Evolutionary conservation across 2,329 filamentous ascomycete genomes (phyloP).

Genomic region (Alternaria triticina): DNA sequence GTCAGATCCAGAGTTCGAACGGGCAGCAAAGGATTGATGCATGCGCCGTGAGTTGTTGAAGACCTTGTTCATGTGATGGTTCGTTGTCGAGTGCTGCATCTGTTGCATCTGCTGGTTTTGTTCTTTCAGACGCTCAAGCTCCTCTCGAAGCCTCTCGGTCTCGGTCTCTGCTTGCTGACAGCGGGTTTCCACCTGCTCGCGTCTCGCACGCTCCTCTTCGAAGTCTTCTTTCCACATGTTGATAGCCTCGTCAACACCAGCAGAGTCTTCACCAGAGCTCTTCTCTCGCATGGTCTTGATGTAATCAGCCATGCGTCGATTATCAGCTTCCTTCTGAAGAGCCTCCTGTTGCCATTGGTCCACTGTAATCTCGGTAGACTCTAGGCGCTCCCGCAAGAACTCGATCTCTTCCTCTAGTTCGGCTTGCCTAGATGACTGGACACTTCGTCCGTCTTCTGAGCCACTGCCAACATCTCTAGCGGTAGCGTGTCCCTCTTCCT

Average conservation of each 20-base stretch:
- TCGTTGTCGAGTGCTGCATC: slow-evolving; percentile 42
- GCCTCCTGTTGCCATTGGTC: slow-evolving; percentile 81
- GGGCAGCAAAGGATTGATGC: slow-evolving; percentile 45
- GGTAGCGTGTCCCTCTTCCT: slow-evolving; percentile 58
- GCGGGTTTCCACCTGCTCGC: slow-evolving; percentile 86
- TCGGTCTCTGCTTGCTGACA: slow-evolving; percentile 91
- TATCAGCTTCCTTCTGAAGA: slow-evolving; percentile 80
- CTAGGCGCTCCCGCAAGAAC: slow-evolving; percentile 83
- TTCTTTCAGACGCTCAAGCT: slow-evolving; percentile 72
- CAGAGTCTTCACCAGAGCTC: slow-evolving; percentile 45
- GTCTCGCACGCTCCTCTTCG: slow-evolving; percentile 85
- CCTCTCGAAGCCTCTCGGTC: slow-evolving; percentile 81
- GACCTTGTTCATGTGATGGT: slow-evolving; percentile 45
- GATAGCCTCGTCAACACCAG: slow-evolving; percentile 49
- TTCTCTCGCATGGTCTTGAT: slow-evolving; percentile 68
- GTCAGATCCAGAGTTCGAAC: slow-evolving; percentile 51
- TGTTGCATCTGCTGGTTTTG: slow-evolving; percentile 46
- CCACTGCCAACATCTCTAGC: slow-evolving; percentile 51
- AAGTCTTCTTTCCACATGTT: slow-evolving; percentile 96
- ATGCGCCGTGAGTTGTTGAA: slow-evolving; percentile 50
- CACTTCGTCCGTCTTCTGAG: slow-evolving; percentile 61
- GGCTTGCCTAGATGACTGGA: slow-evolving; percentile 63
- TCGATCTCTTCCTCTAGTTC: slow-evolving; percentile 85
- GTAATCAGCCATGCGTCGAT: slow-evolving; percentile 82
- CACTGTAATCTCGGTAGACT: slow-evolving; percentile 82